Conservation (phyloP, 2,329 filamentous ascomycete species). For the Fusarium mexicanum region DNA sequence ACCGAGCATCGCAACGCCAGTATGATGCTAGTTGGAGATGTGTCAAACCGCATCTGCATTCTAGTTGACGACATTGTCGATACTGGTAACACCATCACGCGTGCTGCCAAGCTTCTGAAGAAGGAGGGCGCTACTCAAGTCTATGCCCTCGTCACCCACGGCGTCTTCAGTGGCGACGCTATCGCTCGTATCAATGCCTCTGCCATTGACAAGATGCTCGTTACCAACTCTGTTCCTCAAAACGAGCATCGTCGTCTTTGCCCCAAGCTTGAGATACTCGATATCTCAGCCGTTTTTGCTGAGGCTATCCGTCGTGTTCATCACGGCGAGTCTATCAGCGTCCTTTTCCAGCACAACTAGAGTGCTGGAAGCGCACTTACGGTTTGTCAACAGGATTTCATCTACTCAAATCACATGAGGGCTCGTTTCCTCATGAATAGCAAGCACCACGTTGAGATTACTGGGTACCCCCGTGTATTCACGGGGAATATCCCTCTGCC, state of each 20-base stretch:
- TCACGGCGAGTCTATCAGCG: slow-evolving; percentile 97
- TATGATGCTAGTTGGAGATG: slow-evolving; percentile 95
- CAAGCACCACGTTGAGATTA: slow-evolving; percentile 10
- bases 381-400: slow-evolving; percentile 24
- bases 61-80: slow-evolving; percentile 94
- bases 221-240: slow-evolving; percentile 96
- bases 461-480: slow-evolving; percentile 2
- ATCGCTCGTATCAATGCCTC: slow-evolving; percentile 95
- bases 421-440: slow-evolving; percentile 6
- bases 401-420: slow-evolving; percentile 17
- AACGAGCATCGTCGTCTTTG: slow-evolving; percentile 80
- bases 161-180: slow-evolving; percentile 93
- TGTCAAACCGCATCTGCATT: slow-evolving; percentile 83
- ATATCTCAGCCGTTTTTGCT: slow-evolving; percentile 89
- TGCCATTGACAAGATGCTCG: slow-evolving; percentile 89
- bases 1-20: slow-evolving; percentile 89
- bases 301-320: slow-evolving; percentile 96
- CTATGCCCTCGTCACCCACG: slow-evolving; percentile 93
- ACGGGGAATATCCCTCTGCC: slow-evolving; percentile 5
- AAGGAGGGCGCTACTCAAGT: slow-evolving; percentile 92
- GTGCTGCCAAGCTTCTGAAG: slow-evolving; percentile 95
- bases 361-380: slow-evolving; percentile 1
- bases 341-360: slow-evolving; percentile 71
- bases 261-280: slow-evolving; percentile 89
- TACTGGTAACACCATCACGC: slow-evolving; percentile 96